Evolutionary conservation across 164 flowering plant species (phyloP).

Genomic region (Vitis rotundifolia): DNA sequence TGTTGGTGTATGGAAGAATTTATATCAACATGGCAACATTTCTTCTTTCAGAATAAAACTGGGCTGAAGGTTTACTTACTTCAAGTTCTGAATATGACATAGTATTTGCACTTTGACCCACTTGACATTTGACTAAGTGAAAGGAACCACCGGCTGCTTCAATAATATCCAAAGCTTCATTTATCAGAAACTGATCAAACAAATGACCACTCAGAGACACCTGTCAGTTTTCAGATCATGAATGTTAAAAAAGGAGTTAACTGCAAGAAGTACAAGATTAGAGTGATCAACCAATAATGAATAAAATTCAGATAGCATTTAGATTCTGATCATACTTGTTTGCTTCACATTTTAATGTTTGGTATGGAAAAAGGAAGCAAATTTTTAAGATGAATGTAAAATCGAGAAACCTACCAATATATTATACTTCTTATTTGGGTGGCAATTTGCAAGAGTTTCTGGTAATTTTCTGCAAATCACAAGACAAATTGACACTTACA

Average conservation of each 20-base stretch:
- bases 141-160: conserved; percentile 99
- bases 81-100: conserved; percentile 91
- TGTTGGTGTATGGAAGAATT: no score
- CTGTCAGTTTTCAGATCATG: conserved; percentile 38
- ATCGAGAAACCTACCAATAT: conserved; percentile 43
- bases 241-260: conserved; percentile 5
- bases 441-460: conserved; percentile 23
- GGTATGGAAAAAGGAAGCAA: background rate
- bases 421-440: conserved; percentile 45
- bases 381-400: background rate
- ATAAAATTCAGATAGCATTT: background rate
- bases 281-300: background rate
- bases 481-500: conserved; percentile 4
- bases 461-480: conserved; percentile 50
- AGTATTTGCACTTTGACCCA: conserved; percentile 77
- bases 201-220: conserved; percentile 97
- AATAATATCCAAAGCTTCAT: conserved; percentile 91
- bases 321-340: background rate
- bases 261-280: background rate
- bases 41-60: background rate
- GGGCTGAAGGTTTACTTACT: conserved; percentile 43
- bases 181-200: conserved; percentile 85
- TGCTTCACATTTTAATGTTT: background rate
- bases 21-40: no score
- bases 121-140: conserved; percentile 80